Conservation (phyloP, 805 yeast species). For the Candida ipomoeae region DNA sequence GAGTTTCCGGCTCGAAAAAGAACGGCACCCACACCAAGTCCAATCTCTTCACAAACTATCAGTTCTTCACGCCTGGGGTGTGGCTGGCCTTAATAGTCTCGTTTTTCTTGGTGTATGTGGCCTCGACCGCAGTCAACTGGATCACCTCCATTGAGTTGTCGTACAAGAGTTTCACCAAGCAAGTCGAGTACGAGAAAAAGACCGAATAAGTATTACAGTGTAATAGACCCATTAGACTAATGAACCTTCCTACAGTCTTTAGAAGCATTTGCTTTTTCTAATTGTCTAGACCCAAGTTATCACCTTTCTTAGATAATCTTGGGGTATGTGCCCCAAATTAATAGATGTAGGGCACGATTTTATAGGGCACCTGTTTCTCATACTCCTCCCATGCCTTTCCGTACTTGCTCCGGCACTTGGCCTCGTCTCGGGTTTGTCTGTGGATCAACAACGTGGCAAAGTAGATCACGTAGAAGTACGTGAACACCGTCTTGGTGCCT, state of each 20-base stretch:
- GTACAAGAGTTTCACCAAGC: constrained; percentile 78
- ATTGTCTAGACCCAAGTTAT: not conserved
- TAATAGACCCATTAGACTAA: not conserved
- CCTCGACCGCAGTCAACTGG: constrained; percentile 68
- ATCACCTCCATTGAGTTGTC: constrained; percentile 66
- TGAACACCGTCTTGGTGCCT: constrained; percentile 72
- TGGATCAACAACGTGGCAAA: constrained; percentile 81
- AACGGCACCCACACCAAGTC: constrained; percentile 15
- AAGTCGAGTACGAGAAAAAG: constrained; percentile 50
- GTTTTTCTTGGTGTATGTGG: constrained; percentile 50
- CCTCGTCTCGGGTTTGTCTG: constrained; percentile 88
- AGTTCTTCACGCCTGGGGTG: constrained; percentile 76
- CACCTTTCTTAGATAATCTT: too few species aligned
- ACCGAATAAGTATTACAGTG: constrained; percentile 23
- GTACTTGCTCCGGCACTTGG: constrained; percentile 81
- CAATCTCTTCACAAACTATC: constrained; percentile 59
- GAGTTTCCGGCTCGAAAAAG: constrained; percentile 3
- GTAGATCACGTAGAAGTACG: constrained; percentile 83
- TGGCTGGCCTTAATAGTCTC: constrained; percentile 72
- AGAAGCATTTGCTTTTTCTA: not conserved
- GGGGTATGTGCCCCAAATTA: constrained; percentile 19
- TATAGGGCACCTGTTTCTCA: constrained; percentile 76
- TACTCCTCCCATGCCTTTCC: constrained; percentile 85
- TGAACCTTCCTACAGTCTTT: not conserved
- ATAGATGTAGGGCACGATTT: constrained; percentile 85